These are phyloP conservation scores for Apiospora aurea DNA, from an alignment of 2,329 filamentous ascomycete genomes.

Conservation along the genomic window DNA sequence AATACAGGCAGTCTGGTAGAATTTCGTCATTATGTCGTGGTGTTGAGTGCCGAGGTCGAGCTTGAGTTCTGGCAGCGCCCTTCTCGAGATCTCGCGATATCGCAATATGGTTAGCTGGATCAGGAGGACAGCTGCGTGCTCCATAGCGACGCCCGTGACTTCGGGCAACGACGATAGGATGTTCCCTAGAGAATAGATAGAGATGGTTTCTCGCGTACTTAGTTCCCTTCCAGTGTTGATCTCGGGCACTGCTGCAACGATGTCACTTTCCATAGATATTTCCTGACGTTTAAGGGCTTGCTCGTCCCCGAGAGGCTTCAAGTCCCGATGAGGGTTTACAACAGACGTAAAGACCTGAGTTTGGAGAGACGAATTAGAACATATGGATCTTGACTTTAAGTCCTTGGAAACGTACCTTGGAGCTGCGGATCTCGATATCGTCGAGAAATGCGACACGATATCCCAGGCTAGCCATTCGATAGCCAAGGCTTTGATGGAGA, in stretches of 20 bases:
- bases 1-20: neutral
- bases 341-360: conserved; percentile 28
- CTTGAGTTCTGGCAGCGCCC: neutral
- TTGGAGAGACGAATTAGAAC: conserved; percentile 42
- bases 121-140: neutral
- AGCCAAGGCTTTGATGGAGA: conserved; percentile 55
- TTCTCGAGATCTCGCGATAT: neutral
- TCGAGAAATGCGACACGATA: conserved; percentile 71
- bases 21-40: neutral
- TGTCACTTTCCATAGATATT: neutral
- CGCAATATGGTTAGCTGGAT: neutral
- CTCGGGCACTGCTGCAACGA: neutral
- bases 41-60: neutral
- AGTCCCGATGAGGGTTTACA: conserved; percentile 23
- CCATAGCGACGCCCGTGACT: neutral
- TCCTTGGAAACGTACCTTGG: conserved; percentile 55
- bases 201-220: neutral
- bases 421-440: conserved; percentile 67
- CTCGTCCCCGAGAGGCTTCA: neutral
- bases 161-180: neutral
- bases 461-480: conserved; percentile 59
- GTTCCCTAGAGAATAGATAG: neutral
- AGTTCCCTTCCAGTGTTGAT: neutral
- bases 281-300: neutral
- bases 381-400: neutral